These are phyloP conservation scores for Aspergillus sclerotialis DNA, from an alignment of 2,329 filamentous ascomycete species.

Conservation along the genomic window DNA sequence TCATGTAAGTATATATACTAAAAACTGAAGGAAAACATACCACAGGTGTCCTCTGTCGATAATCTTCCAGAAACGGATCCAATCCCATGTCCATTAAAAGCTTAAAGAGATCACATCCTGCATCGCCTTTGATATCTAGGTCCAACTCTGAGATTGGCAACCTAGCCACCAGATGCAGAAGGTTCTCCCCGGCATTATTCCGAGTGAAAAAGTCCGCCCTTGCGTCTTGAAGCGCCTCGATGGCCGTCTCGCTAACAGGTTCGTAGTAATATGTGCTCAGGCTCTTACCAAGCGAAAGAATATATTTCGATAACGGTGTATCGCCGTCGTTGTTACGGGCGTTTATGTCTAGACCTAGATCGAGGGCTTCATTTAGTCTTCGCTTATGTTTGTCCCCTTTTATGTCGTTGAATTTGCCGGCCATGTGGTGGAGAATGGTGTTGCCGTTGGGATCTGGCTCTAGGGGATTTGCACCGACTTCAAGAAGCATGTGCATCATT, in stretches of 20 bases:
- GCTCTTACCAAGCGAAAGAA: not conserved
- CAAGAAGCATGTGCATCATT: not conserved
- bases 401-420: not conserved
- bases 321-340: conserved; percentile 4
- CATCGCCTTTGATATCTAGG: no score
- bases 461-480: conserved; percentile 3
- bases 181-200: conserved; percentile 1
- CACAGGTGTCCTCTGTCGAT: not conserved
- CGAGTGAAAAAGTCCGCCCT: conserved; percentile 2
- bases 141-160: no score
- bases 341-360: conserved; percentile 3
- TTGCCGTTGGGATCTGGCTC: conserved; percentile 7
- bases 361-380: not conserved
- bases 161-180: conserved; percentile 1
- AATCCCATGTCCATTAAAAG: not conserved
- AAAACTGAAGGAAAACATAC: no score
- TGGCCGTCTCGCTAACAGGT: not conserved
- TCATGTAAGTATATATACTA: no score
- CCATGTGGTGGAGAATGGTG: conserved; percentile 3
- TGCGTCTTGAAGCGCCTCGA: not conserved
- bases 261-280: not conserved
- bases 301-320: conserved; percentile 10
- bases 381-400: not conserved
- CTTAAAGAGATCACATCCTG: not conserved
- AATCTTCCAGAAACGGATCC: not conserved